Evolutionary conservation across 23 red algal genomes (phyloP).

Genomic region (Agarophyton chilense): DNA sequence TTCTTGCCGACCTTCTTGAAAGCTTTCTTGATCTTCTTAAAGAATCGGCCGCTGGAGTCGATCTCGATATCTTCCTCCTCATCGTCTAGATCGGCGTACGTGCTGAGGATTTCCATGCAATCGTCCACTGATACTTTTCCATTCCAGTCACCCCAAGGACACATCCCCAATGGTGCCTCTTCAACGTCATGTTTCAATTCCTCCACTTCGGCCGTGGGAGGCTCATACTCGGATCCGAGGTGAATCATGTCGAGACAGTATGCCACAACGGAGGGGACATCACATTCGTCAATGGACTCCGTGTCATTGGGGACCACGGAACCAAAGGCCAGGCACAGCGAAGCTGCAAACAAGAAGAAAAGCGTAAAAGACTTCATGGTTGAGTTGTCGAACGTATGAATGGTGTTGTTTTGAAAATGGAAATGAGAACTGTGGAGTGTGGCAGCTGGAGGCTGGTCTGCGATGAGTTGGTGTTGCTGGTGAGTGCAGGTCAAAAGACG

Average conservation of each 20-base stretch:
- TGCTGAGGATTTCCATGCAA: conserved; percentile 3
- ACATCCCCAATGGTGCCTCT: conserved; percentile 4
- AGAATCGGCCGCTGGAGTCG: not conserved
- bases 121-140: not conserved
- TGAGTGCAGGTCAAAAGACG: not conserved
- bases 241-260: conserved; percentile 22
- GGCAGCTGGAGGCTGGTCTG: too few relatives aligned
- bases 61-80: not conserved
- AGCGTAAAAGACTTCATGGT: conserved; percentile 16
- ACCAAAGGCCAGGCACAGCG: not conserved
- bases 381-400: not conserved
- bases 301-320: not conserved
- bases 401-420: not conserved
- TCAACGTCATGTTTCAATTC: conserved; percentile 16
- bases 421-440: not conserved
- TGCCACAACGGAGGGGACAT: not conserved
- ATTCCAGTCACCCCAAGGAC: conserved; percentile 4
- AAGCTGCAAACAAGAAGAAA: conserved; percentile 13
- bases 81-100: not conserved
- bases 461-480: not conserved
- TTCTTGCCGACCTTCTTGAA: conserved; percentile 18
- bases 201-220: not conserved
- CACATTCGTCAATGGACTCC: not conserved
- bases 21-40: conserved; percentile 25
- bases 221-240: not conserved